phyloP scores from a whole-genome alignment of 2,329 filamentous ascomycete genomes.

The Aspergillus tamarii region DNA sequence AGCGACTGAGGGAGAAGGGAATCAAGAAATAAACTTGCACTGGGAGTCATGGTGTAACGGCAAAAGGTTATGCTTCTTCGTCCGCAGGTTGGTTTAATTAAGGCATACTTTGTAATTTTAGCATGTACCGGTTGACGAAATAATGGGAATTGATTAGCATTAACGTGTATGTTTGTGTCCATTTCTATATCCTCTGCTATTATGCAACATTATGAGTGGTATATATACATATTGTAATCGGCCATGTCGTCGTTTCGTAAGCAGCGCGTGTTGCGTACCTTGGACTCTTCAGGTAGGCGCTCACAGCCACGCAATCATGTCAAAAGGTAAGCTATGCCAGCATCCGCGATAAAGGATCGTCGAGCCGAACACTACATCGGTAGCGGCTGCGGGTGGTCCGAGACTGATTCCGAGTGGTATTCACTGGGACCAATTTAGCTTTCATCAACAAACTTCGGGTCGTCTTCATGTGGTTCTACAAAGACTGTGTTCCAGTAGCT shows the following conservation, averaged over 20 bases:
- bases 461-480: constrained; percentile 35
- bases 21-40: constrained; percentile 33
- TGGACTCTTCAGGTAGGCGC: background rate
- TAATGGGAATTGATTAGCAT: background rate
- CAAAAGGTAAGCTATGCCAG: background rate
- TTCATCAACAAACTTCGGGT: constrained; percentile 34
- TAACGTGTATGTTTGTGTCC: background rate
- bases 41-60: background rate
- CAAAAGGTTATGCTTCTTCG: background rate
- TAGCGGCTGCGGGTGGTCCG: background rate
- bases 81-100: background rate
- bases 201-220: constrained; percentile 10
- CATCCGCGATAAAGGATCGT: background rate
- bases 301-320: background rate
- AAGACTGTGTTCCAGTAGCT: constrained; percentile 41
- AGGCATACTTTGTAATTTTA: background rate
- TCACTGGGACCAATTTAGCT: constrained; percentile 16
- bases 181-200: background rate
- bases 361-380: background rate
- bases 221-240: constrained; percentile 5
- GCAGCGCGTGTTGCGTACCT: constrained; percentile 1
- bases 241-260: constrained; percentile 16
- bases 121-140: constrained; percentile 1
- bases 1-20: constrained; percentile 49
- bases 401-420: background rate